These are phyloP conservation scores for Lepidopterella palustris DNA, from an alignment of 495 filamentous ascomycete genomes.

Conservation along the genomic window DNA sequence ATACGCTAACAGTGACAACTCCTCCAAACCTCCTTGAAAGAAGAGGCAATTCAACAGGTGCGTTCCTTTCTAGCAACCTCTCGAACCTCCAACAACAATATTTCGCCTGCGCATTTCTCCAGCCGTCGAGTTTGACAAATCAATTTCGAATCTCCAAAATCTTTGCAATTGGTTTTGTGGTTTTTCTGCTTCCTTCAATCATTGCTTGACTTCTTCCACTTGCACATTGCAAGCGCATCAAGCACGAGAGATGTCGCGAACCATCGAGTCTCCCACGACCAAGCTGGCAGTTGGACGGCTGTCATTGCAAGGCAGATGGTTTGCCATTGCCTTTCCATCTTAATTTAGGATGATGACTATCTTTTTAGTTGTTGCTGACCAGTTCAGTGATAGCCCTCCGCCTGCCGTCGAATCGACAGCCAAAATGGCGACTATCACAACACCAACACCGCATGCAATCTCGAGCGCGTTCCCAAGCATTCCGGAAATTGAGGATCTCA, in stretches of 20 bases:
- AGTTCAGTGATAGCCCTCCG: neutral
- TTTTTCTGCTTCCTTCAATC: neutral
- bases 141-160: too few species aligned
- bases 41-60: too few species aligned
- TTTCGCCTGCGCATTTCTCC: too few species aligned
- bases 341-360: neutral
- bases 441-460: constrained; percentile 3
- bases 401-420: neutral
- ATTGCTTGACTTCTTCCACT: neutral
- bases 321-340: neutral
- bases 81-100: too few species aligned
- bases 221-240: neutral
- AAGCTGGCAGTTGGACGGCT: neutral
- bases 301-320: neutral
- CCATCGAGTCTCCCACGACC: neutral
- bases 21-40: too few species aligned
- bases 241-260: neutral
- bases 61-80: too few species aligned
- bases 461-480: constrained; percentile 4
- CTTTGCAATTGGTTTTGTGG: too few species aligned
- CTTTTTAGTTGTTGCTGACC: neutral
- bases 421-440: constrained; percentile 10
- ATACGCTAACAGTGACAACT: too few species aligned
- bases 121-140: too few species aligned
- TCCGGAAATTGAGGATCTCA: constrained; percentile 18